These are phyloP conservation scores for Podospora pseudopauciseta DNA, from an alignment of 495 filamentous ascomycete species.

Conservation along the genomic window DNA sequence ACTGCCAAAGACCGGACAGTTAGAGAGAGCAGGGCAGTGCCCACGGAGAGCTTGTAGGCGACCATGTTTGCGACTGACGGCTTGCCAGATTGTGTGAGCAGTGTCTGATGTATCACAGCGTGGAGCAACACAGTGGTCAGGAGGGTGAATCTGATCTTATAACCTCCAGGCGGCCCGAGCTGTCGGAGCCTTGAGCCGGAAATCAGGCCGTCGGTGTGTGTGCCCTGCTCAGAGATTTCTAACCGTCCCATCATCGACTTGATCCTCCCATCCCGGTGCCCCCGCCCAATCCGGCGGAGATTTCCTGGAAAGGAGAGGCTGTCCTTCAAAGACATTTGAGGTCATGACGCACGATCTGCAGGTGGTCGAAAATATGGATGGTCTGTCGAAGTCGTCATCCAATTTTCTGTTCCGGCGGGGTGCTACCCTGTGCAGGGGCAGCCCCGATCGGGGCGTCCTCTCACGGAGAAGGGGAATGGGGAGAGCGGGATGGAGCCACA, in stretches of 20 bases:
- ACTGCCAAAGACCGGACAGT: constrained; percentile 21
- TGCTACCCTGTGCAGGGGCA: neutral
- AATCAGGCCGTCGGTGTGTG: neutral
- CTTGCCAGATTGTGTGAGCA: neutral
- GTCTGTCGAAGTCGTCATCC: neutral
- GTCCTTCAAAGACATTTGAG: neutral
- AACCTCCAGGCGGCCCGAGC: neutral
- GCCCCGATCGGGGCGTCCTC: neutral
- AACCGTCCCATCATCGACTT: neutral
- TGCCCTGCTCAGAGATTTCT: neutral
- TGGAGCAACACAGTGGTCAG: neutral
- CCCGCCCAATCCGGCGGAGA: neutral
- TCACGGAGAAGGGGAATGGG: neutral
- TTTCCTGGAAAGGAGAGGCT: neutral
- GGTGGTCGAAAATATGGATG: neutral
- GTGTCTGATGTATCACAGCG: neutral
- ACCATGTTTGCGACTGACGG: constrained; percentile 11
- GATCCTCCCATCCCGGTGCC: neutral
- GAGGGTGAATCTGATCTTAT: constrained; percentile 2
- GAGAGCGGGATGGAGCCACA: neutral
- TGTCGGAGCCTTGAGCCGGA: neutral
- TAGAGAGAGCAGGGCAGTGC: constrained; percentile 25
- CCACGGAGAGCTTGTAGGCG: constrained; percentile 16
- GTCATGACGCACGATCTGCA: neutral
- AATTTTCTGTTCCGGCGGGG: neutral